These are phyloP conservation scores for Apiospora malaysiana DNA, from an alignment of 2,329 filamentous ascomycete species.

Conservation along the genomic window DNA sequence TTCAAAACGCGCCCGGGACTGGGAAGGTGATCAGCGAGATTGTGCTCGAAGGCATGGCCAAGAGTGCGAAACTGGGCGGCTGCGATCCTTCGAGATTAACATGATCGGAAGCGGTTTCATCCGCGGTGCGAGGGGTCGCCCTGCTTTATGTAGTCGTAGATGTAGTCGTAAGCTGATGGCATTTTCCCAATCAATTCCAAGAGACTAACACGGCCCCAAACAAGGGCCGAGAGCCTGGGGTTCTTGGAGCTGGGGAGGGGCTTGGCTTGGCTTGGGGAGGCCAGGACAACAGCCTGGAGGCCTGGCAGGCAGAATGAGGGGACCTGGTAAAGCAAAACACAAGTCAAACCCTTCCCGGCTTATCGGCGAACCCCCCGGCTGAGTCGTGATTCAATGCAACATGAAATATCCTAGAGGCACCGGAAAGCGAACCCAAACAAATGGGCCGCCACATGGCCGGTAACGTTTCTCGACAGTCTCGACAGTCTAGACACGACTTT, in stretches of 20 bases:
- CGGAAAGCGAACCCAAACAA: background rate
- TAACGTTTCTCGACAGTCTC: background rate
- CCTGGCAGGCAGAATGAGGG: background rate
- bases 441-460: background rate
- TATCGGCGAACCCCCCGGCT: background rate
- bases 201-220: background rate
- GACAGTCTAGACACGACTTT: background rate
- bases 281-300: too few species aligned
- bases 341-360: background rate
- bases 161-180: background rate
- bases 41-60: constrained; percentile 64
- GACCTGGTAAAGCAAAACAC: background rate
- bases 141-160: background rate
- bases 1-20: constrained; percentile 79
- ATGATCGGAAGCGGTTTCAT: constrained; percentile 27
- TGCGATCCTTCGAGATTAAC: constrained; percentile 59
- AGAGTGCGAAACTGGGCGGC: constrained; percentile 60
- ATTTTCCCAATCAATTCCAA: background rate
- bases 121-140: background rate
- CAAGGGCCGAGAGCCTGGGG: constrained; percentile 1
- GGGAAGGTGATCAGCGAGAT: constrained; percentile 70
- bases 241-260: background rate
- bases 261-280: too few species aligned
- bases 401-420: background rate
- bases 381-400: background rate